These are phyloP conservation scores for Kuraishia hungarica DNA, from an alignment of 805 yeast species.

Conservation along the genomic window DNA sequence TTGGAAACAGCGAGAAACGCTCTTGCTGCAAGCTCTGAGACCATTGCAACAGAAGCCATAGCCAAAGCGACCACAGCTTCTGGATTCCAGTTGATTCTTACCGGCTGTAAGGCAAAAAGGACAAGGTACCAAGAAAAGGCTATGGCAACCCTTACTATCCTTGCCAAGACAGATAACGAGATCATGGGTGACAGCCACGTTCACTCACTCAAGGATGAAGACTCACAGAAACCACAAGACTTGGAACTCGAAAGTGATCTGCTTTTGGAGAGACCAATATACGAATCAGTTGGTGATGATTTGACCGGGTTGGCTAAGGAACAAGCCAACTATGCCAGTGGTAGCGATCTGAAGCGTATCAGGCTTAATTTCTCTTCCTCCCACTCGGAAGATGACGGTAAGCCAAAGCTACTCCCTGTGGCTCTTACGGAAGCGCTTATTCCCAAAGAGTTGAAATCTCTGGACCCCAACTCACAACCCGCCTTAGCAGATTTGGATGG, in stretches of 20 bases:
- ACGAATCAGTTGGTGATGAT: slow-evolving; percentile 48
- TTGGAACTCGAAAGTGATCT: slow-evolving; percentile 67
- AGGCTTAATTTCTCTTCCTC: slow-evolving; percentile 27
- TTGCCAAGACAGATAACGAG: slow-evolving; percentile 48
- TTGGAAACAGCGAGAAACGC: slow-evolving; percentile 64
- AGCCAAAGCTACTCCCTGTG: slow-evolving; percentile 47
- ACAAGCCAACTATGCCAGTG: slow-evolving; percentile 23
- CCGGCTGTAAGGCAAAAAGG: slow-evolving; percentile 85
- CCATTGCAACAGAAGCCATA: slow-evolving; percentile 46
- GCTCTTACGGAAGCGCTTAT: slow-evolving; percentile 55
- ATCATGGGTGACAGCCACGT: slow-evolving; percentile 9
- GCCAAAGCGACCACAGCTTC: slow-evolving; percentile 50
- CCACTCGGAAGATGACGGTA: slow-evolving; percentile 11
- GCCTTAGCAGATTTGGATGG: slow-evolving; percentile 59
- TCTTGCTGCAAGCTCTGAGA: slow-evolving; percentile 57
- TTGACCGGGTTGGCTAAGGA: slow-evolving; percentile 30
- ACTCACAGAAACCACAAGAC: slow-evolving; percentile 37
- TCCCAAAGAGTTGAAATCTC: slow-evolving; percentile 37
- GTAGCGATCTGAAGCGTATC: slow-evolving; percentile 28
- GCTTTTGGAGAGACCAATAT: slow-evolving; percentile 66
- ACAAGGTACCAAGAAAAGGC: slow-evolving; percentile 73
- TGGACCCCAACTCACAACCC: slow-evolving; percentile 85
- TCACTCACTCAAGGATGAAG: slow-evolving; percentile 9
- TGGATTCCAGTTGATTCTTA: slow-evolving; percentile 52
- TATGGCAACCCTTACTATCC: slow-evolving; percentile 64